A percentile compares a stretch with the other conserved stretches of the same genome.
Conservation (phyloP, 345 rosid genomes). For the Cardamine occulta region DNA sequence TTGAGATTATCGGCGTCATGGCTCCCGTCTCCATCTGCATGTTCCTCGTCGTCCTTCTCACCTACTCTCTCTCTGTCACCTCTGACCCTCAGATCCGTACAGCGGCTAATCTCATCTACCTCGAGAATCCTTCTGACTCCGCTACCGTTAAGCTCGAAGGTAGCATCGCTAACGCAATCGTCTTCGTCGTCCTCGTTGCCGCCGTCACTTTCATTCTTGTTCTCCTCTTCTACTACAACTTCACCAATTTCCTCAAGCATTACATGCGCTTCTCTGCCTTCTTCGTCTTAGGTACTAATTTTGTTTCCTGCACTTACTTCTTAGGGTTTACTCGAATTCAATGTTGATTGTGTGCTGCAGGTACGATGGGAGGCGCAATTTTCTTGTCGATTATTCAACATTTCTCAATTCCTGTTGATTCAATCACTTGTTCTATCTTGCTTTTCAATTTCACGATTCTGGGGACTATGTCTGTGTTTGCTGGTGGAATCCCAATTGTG, state of each 20-base stretch:
- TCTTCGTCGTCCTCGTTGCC: conserved; percentile 77
- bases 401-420: conserved; percentile 83
- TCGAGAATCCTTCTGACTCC: conserved; percentile 81
- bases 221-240: conserved; percentile 88
- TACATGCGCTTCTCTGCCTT: conserved; percentile 97
- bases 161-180: conserved; percentile 79
- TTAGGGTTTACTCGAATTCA: conserved; percentile 19
- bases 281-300: conserved; percentile 63
- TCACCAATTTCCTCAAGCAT: conserved; percentile 86
- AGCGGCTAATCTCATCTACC: conserved; percentile 92
- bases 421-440: conserved; percentile 69
- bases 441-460: conserved; percentile 84
- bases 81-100: conserved; percentile 73
- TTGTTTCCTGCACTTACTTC: neutral
- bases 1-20: conserved; percentile 95
- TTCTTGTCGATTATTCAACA: conserved; percentile 79
- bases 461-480: conserved; percentile 81
- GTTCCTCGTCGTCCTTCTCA: conserved; percentile 90
- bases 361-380: conserved; percentile 93
- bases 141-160: conserved; percentile 84
- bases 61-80: conserved; percentile 77
- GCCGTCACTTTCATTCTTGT: conserved; percentile 82
- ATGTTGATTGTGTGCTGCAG: conserved; percentile 35
- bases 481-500: conserved; percentile 76
- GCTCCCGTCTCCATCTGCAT: conserved; percentile 95